These are phyloP conservation scores for Chaetoscypha palmicola DNA, from an alignment of 2,329 filamentous ascomycete genomes.

Conservation along the genomic window DNA sequence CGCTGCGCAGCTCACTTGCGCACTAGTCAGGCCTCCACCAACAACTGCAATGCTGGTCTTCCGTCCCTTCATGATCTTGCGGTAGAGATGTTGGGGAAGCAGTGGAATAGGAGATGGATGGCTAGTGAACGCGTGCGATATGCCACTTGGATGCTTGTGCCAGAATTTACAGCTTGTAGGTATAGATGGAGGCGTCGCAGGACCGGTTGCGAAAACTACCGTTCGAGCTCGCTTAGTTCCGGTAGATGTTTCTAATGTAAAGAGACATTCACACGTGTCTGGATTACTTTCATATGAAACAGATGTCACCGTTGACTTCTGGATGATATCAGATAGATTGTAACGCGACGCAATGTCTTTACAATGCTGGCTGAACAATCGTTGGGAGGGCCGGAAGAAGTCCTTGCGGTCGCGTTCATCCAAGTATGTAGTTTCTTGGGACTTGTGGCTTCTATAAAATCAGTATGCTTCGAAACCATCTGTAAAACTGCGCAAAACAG, in stretches of 20 bases:
- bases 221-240: slow-evolving; percentile 49
- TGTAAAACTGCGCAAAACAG: no score
- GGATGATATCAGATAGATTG: slow-evolving; percentile 49
- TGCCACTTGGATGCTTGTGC: slow-evolving; percentile 17
- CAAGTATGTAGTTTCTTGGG: slow-evolving; percentile 31
- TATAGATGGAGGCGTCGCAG: slow-evolving; percentile 49
- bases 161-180: slow-evolving; percentile 35
- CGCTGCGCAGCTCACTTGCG: slow-evolving; percentile 63
- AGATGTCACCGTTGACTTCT: slow-evolving; percentile 40
- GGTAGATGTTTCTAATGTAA: slow-evolving; percentile 54
- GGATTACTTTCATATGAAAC: slow-evolving; percentile 16
- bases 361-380: slow-evolving; percentile 58
- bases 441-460: slow-evolving; percentile 32
- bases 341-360: slow-evolving; percentile 51
- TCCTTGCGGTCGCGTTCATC: slow-evolving; percentile 63
- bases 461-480: no score
- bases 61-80: slow-evolving; percentile 43
- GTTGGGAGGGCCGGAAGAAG: slow-evolving; percentile 58
- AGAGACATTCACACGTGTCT: slow-evolving; percentile 43
- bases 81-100: slow-evolving; percentile 34
- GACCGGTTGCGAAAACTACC: slow-evolving; percentile 65
- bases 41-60: slow-evolving; percentile 63
- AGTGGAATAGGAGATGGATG: slow-evolving; percentile 1
- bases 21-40: slow-evolving; percentile 69
- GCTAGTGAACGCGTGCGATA: slow-evolving; percentile 17